These are phyloP conservation scores for Theileria parva DNA, from an alignment of 169 alveolate species.

Conservation along the genomic window DNA sequence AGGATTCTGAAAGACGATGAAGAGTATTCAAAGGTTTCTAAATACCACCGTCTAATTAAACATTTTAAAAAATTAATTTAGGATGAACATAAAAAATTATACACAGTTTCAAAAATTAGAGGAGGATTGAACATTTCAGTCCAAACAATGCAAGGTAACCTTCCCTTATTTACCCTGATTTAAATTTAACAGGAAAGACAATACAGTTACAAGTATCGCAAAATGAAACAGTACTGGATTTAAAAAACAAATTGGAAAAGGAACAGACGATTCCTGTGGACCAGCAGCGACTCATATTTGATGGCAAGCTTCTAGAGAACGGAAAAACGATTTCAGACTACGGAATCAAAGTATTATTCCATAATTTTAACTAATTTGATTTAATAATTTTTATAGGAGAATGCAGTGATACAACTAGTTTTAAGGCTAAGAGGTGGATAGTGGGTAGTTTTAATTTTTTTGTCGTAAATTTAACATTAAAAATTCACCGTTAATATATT, in stretches of 20 bases:
- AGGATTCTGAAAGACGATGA: slow-evolving; percentile 14
- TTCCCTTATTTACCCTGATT: neutral
- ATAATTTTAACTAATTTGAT: neutral
- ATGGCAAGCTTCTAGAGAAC: slow-evolving; percentile 60
- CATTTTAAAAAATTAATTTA: neutral
- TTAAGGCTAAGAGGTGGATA: slow-evolving; percentile 61
- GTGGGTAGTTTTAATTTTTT: slow-evolving; percentile 7
- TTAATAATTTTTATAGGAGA: slow-evolving; percentile 17
- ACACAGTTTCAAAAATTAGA: slow-evolving; percentile 17
- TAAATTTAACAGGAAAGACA: slow-evolving; percentile 28
- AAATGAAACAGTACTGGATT: slow-evolving; percentile 55
- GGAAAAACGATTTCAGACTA: slow-evolving; percentile 60
- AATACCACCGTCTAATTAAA: neutral
- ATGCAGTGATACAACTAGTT: slow-evolving; percentile 61
- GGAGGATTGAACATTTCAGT: slow-evolving; percentile 59
- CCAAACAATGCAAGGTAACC: slow-evolving; percentile 57
- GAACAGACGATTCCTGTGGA: slow-evolving; percentile 64
- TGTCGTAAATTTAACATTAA: neutral
- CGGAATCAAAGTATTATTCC: slow-evolving; percentile 43
- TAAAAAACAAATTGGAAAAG: slow-evolving; percentile 46
- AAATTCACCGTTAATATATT: neutral
- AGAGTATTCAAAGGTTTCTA: slow-evolving; percentile 7
- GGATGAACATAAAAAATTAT: slow-evolving; percentile 6
- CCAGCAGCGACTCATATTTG: slow-evolving; percentile 53
- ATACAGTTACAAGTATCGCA: slow-evolving; percentile 52